Evolutionary conservation across 768 basidiomycete genomes (phyloP), one percentile per base, ranked within the genome.

Genomic region (Boletus reticuloceps): DNA sequence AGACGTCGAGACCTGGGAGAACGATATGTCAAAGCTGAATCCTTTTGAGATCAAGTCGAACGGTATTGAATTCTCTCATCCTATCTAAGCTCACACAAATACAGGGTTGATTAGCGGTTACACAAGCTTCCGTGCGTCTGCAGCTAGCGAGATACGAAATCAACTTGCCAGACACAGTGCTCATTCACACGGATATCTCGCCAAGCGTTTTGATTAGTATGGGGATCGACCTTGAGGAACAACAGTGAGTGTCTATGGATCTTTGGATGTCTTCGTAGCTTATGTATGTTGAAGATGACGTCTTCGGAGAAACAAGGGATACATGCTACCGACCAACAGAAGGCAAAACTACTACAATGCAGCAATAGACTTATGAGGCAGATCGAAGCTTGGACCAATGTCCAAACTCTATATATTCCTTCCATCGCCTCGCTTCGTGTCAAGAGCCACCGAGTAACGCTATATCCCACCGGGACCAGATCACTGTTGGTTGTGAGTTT

Each of bases 271-370:
- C 5, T 25, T 25, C 25, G 4, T 25, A 25, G 25, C 25, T 25
- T 4, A 25, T 31, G 27, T 46, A n/a, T n/a, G n/a, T 45, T 22
- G n/a, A 39, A 55, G 54, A 22, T 31, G 13, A 0, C n/a, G 11
- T 17, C 40, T 55, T 19, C 25, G 12, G 20, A 25, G 5, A 40
- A 22, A 6, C 31, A 51, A 0, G 50, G 43, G 0, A 2, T 22
- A 0, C 64, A 70, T 54, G 52, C 71, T 9, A 74, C 71, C 2
- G 56, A 62, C 37, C 61, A 64, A 12, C 71, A 76, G 12, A 49
- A 49, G 25, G 27, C n/a, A 12, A 39, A 14, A 17, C 2, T 41
- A 5, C 37, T 11, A 3, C 11, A 27, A 8, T 13, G 27, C n/a
- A 27, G 17, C 16, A 49, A 38, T 29, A 1, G 6, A 5, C 47